Evolutionary conservation across 176 grass and related monocot species (phyloP), one percentile per base, ranked within the genome.

Genomic region (Ensete glaucum): DNA sequence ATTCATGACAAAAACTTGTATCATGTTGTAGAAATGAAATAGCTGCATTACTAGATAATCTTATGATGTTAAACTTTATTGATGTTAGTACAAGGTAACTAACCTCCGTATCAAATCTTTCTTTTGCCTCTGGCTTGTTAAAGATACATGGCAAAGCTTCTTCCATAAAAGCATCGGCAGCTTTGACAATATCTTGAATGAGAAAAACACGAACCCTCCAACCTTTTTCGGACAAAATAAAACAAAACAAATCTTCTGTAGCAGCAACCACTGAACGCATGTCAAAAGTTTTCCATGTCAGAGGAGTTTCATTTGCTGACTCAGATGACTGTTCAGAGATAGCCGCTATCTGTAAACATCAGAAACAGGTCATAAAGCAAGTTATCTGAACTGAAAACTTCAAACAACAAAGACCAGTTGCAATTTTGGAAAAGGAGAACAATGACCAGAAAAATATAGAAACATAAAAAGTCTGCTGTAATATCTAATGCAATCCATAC

Each of bases 151-250:
- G 78, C 66, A 86, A 83, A 9, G 85, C 81, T 79, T 78, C 81
- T 80, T 97, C 81, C 29, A 96, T 76, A 82, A 90, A 97, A 1
- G 77, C 85, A 24, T 93, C 85, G 16, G 87, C 79, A 71, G 90
- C 87, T 65, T 91, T 89, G 62, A 97, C 17, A 68, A 97, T 93
- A 71, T 97, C 93, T 81, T 93, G 93, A 67, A 93, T 75, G 52
- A 97, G 87, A 53, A 97, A 97, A 84, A 97, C 84, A 71, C 90
- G 90, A 71, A 97, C 88, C 58, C 90, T 90, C 90, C 90, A 93
- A 59, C 94, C 94, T 87, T 93, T 97, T 52, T 85, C 85, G 8
- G 90, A 97, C 69, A 97, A 83, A 82, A 97, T 87, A 77, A 97
- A 97, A 66, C 69, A 27, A 76, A 97, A 80, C 54, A 97, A 82